Conservation (phyloP, 75 land plant genomes). For the Selaginella moellendorffii region DNA sequence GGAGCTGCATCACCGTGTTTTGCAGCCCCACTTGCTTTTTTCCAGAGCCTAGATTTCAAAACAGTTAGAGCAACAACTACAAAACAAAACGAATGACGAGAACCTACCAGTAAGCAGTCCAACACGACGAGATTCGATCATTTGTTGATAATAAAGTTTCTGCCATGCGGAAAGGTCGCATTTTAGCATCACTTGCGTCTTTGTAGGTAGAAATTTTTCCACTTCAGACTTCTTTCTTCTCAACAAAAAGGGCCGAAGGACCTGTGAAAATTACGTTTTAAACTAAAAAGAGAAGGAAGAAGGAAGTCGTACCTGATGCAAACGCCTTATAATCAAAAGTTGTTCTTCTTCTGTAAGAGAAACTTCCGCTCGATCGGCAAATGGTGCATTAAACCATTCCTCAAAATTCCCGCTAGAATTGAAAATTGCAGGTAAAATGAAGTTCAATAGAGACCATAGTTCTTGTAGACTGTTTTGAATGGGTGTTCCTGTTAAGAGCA, state of each 20-base stretch:
- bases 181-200: constrained; percentile 85
- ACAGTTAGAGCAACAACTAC: too few relatives aligned
- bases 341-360: constrained; percentile 85
- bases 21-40: constrained; percentile 58
- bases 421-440: constrained; percentile 81
- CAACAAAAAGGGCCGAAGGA: constrained; percentile 81
- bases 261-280: constrained; percentile 30
- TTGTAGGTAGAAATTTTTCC: constrained; percentile 82
- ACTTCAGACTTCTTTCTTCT: constrained; percentile 95
- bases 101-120: constrained; percentile 28
- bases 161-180: constrained; percentile 98
- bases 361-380: constrained; percentile 76
- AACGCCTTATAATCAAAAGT: constrained; percentile 64
- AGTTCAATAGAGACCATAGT: constrained; percentile 88
- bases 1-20: constrained; percentile 89
- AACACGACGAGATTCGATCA: constrained; percentile 72
- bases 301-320: constrained; percentile 92
- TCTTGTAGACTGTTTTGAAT: constrained; percentile 94
- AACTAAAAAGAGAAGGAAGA: too few relatives aligned
- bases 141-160: constrained; percentile 77
- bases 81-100: too few relatives aligned
- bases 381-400: constrained; percentile 99
- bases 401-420: constrained; percentile 89
- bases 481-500: constrained; percentile 95
- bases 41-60: constrained; percentile 41